These are phyloP conservation scores for Leccinum incarnatum DNA, from an alignment of 768 basidiomycete species.

Conservation along the genomic window DNA sequence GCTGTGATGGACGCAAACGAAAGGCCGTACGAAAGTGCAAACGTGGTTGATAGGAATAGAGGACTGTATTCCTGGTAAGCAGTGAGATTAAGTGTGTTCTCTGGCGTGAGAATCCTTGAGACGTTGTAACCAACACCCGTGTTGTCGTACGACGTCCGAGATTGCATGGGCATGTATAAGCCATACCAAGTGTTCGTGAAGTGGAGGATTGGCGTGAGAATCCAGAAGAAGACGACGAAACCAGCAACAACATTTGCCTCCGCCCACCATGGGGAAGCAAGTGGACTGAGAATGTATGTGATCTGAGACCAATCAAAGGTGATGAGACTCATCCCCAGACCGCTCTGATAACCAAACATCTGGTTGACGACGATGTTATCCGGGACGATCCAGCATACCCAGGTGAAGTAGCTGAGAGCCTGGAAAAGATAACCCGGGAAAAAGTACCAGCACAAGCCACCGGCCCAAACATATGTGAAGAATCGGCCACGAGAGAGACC, in stretches of 20 bases:
- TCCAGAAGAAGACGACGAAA: slow-evolving; percentile 37
- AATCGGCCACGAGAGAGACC: slow-evolving; percentile 53
- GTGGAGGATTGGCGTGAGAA: slow-evolving; percentile 26
- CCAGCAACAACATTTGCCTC: slow-evolving; percentile 40
- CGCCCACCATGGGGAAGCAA: slow-evolving; percentile 36
- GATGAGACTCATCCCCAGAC: slow-evolving; percentile 68
- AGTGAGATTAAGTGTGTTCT: slow-evolving; percentile 31
- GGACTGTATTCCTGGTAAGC: slow-evolving; percentile 39
- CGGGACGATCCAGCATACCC: slow-evolving; percentile 69
- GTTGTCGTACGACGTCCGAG: slow-evolving; percentile 43
- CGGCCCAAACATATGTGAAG: slow-evolving; percentile 47
- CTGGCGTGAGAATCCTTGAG: slow-evolving; percentile 34
- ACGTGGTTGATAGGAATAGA: slow-evolving; percentile 46
- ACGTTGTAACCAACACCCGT: slow-evolving; percentile 42
- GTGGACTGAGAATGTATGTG: slow-evolving; percentile 49
- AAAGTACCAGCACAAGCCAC: slow-evolving; percentile 47
- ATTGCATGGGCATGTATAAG: slow-evolving; percentile 39
- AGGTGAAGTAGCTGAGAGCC: slow-evolving; percentile 59
- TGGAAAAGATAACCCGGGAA: slow-evolving; percentile 75
- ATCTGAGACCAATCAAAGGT: slow-evolving; percentile 85
- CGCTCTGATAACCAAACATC: slow-evolving; percentile 61
- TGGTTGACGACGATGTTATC: slow-evolving; percentile 69
- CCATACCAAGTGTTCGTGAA: slow-evolving; percentile 39
- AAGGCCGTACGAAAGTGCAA: slow-evolving; percentile 50
- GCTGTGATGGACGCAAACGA: slow-evolving; percentile 45